phyloP scores from a whole-genome alignment of 2,329 filamentous ascomycete genomes.

The Cladophialophora immunda region DNA sequence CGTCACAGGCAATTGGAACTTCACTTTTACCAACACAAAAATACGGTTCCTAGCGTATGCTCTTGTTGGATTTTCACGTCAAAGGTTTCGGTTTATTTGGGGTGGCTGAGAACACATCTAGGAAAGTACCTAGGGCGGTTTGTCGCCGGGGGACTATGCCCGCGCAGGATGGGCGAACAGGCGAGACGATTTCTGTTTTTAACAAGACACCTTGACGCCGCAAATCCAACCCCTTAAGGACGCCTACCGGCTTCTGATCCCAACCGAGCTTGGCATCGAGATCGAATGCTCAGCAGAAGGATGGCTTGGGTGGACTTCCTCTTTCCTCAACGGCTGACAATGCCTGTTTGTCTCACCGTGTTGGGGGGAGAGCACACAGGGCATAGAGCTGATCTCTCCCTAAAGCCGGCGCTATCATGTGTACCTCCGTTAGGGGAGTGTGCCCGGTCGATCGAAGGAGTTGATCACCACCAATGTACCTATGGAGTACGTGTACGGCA shows the following conservation, averaged over 20 bases:
- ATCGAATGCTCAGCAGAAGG: neutral
- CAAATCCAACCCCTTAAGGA: neutral
- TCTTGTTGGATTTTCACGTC: neutral
- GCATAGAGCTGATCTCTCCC: neutral
- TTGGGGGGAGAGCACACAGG: neutral
- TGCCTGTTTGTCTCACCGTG: neutral
- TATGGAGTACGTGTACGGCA: neutral
- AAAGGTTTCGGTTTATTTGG: neutral
- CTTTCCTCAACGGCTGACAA: neutral
- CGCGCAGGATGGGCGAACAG: neutral
- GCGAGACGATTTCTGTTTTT: slow-evolving; percentile 1
- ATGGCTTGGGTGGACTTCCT: neutral
- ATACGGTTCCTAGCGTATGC: neutral
- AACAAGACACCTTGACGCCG: neutral
- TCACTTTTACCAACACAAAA: no score
- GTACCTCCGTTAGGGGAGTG: neutral
- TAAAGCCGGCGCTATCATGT: neutral
- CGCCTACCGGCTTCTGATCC: neutral
- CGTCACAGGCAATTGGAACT: neutral
- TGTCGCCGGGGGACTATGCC: slow-evolving; percentile 1
- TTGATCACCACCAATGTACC: neutral
- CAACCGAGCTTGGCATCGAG: neutral
- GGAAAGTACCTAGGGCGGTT: neutral
- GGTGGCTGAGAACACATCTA: neutral
- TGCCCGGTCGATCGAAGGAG: neutral